These are phyloP conservation scores for Colletotrichum sublineola DNA, from an alignment of 2,329 filamentous ascomycete species.

Conservation along the genomic window DNA sequence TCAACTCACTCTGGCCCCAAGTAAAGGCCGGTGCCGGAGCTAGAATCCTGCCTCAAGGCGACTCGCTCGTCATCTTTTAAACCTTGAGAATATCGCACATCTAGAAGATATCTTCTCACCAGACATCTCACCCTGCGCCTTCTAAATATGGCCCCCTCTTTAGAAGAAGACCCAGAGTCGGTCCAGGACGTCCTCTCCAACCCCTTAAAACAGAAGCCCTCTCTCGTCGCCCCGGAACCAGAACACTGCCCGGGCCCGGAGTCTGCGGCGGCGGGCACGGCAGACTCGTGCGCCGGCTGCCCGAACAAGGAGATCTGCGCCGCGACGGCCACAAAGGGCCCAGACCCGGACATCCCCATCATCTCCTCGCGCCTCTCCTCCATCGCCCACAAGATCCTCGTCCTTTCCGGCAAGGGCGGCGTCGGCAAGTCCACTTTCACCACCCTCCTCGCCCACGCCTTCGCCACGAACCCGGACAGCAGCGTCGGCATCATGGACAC, in stretches of 20 bases:
- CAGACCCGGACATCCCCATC: slow-evolving; percentile 91
- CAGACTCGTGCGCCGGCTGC: slow-evolving; percentile 92
- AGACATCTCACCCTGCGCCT: slow-evolving; percentile 12
- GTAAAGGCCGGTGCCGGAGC: slow-evolving; percentile 33
- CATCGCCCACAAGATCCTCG: slow-evolving; percentile 91
- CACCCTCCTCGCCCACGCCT: slow-evolving; percentile 87
- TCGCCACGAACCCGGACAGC: slow-evolving; percentile 82
- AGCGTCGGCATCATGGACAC: slow-evolving; percentile 97
- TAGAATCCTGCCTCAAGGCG: not conserved
- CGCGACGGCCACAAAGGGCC: slow-evolving; percentile 86
- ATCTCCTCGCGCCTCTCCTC: slow-evolving; percentile 86
- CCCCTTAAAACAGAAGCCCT: slow-evolving; percentile 81
- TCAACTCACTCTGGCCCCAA: slow-evolving; percentile 18
- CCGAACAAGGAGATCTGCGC: slow-evolving; percentile 97
- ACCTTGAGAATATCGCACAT: not conserved
- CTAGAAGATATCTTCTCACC: not conserved
- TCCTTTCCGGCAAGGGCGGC: slow-evolving; percentile 94
- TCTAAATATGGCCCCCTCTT: slow-evolving; percentile 79
- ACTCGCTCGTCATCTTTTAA: not conserved
- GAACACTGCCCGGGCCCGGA: slow-evolving; percentile 96
- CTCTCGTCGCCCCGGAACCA: slow-evolving; percentile 93
- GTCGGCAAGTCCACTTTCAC: slow-evolving; percentile 98
- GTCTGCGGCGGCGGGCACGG: slow-evolving; percentile 76
- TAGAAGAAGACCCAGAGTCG: slow-evolving; percentile 83
- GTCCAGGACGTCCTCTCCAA: slow-evolving; percentile 80